Evolutionary conservation across 805 yeast species (phyloP).

Genomic region (Clavispora phyllophila): DNA sequence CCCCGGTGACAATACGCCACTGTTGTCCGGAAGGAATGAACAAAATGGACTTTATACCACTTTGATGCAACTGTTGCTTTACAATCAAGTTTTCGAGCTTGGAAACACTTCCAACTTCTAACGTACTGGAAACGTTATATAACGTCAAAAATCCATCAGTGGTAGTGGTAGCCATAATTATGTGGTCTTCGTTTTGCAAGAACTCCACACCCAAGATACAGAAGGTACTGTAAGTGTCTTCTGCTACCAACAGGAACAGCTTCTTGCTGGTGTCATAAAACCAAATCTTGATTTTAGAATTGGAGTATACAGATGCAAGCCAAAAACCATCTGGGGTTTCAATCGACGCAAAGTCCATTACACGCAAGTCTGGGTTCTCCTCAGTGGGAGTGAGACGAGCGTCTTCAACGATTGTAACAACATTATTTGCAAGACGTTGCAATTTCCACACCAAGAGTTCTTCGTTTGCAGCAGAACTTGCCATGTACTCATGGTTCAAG

Average conservation of each 20-base stretch:
- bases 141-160: conserved; percentile 78
- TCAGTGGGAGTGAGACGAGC: conserved; percentile 52
- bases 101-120: conserved; percentile 1
- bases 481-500: conserved; percentile 44
- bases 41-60: conserved; percentile 69
- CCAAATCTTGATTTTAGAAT: conserved; percentile 72
- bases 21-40: conserved; percentile 15
- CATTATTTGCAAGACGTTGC: conserved; percentile 23
- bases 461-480: conserved; percentile 74
- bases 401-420: conserved; percentile 44
- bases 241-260: conserved; percentile 39
- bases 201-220: conserved; percentile 67
- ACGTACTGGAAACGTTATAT: conserved; percentile 45
- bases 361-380: conserved; percentile 74
- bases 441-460: conserved; percentile 81
- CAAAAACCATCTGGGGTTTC: conserved; percentile 42
- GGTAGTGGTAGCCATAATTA: conserved; percentile 53
- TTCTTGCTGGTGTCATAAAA: conserved; percentile 35
- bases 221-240: conserved; percentile 61
- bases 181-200: conserved; percentile 19
- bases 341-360: conserved; percentile 71
- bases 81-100: conserved; percentile 25
- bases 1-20: conserved; percentile 62
- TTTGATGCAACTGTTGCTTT: conserved; percentile 67
- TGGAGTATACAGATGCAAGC: conserved; percentile 74